A percentile compares a stretch with the other conserved stretches of the same genome.
phyloP scores from a whole-genome alignment of 345 rosid species.

The Gossypium raimondii region DNA sequence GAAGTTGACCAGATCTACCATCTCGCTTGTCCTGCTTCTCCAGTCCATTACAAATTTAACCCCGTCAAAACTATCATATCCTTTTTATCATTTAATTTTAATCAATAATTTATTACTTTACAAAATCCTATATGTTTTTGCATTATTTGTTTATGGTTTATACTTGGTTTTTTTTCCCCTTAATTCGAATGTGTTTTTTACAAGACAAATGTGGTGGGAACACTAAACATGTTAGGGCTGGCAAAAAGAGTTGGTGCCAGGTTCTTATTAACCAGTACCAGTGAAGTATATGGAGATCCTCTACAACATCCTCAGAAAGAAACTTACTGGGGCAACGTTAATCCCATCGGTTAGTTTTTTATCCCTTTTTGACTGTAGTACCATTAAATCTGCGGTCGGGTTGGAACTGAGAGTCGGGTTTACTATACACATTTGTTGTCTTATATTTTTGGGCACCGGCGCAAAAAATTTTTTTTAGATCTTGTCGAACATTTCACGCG shows the following conservation, averaged over 20 bases:
- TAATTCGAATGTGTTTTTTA: slow-evolving; percentile 23
- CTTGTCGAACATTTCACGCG: slow-evolving; percentile 12
- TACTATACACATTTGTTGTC: not conserved
- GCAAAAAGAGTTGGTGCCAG: slow-evolving; percentile 96
- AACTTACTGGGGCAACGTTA: slow-evolving; percentile 99
- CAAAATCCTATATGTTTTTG: not conserved
- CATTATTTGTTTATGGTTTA: not conserved
- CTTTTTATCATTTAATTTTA: slow-evolving; percentile 18
- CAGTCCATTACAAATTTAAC: slow-evolving; percentile 94
- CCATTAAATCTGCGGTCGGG: not conserved
- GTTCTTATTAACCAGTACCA: slow-evolving; percentile 85
- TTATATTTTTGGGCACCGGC: not conserved
- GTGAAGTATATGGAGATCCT: slow-evolving; percentile 99
- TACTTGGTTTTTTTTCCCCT: slow-evolving; percentile 8
- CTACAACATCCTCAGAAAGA: slow-evolving; percentile 98
- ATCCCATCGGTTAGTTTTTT: slow-evolving; percentile 71
- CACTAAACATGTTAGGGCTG: slow-evolving; percentile 88
- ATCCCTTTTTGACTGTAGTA: not conserved
- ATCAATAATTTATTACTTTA: not conserved
- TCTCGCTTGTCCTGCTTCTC: slow-evolving; percentile 97
- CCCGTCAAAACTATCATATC: slow-evolving; percentile 95
- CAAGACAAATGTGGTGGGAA: slow-evolving; percentile 98
- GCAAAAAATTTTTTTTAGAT: slow-evolving; percentile 6
- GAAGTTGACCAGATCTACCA: slow-evolving; percentile 99
- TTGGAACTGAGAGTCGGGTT: not conserved